Evolutionary conservation across 2,329 filamentous ascomycete species (phyloP).

Genomic region (Diplodia sapinea): DNA sequence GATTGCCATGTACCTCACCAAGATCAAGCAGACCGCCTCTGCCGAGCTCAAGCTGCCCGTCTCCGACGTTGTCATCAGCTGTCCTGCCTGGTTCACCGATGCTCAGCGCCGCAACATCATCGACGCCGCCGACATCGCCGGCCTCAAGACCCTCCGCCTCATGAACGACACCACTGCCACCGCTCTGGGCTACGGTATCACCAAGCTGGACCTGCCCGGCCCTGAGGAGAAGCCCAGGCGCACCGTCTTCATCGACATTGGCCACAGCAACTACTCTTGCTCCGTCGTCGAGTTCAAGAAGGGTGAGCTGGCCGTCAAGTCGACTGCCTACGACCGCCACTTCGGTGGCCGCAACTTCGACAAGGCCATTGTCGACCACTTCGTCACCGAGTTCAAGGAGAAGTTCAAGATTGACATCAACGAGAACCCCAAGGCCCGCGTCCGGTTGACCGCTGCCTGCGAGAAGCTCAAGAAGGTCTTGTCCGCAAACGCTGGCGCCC

Average conservation of each 20-base stretch:
- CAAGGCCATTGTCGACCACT: slow-evolving; percentile 91
- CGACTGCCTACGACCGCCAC: slow-evolving; percentile 91
- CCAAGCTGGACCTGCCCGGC: slow-evolving; percentile 88
- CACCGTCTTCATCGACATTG: slow-evolving; percentile 91
- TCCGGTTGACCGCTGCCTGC: slow-evolving; percentile 83
- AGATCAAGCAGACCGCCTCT: slow-evolving; percentile 86
- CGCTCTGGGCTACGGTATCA: slow-evolving; percentile 96
- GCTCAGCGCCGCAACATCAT: slow-evolving; percentile 86
- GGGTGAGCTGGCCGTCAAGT: slow-evolving; percentile 92
- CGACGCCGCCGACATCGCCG: slow-evolving; percentile 91
- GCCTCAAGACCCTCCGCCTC: slow-evolving; percentile 87
- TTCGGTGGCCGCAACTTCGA: slow-evolving; percentile 98
- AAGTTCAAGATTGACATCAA: slow-evolving; percentile 98
- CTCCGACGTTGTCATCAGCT: slow-evolving; percentile 90
- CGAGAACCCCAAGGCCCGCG: slow-evolving; percentile 85
- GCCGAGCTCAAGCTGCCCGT: slow-evolving; percentile 90
- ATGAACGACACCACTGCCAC: slow-evolving; percentile 99
- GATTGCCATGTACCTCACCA: slow-evolving; percentile 92
- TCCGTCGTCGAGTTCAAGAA: slow-evolving; percentile 97
- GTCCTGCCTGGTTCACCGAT: slow-evolving; percentile 97
- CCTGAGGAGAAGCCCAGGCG: slow-evolving; percentile 91
- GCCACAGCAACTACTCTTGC: slow-evolving; percentile 93
- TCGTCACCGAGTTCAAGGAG: slow-evolving; percentile 93
- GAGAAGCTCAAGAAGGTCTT: slow-evolving; percentile 99
- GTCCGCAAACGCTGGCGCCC: slow-evolving; percentile 90